These are phyloP conservation scores for Cordyceps cicadae DNA, from an alignment of 2,329 filamentous ascomycete species.

Conservation along the genomic window DNA sequence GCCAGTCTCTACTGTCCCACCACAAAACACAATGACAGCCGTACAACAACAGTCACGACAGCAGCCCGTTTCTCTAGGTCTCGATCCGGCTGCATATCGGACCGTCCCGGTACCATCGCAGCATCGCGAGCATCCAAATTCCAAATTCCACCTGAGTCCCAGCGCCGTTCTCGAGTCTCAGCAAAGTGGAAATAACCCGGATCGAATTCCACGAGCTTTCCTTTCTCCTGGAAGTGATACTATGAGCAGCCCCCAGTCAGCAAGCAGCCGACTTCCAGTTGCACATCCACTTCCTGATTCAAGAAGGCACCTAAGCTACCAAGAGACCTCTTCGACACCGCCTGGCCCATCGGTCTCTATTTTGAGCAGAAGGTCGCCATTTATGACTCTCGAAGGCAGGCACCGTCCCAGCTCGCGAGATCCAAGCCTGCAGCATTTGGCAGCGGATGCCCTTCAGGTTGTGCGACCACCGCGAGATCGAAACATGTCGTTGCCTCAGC, in stretches of 20 bases:
- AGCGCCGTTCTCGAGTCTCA: background rate
- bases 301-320: background rate
- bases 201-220: conserved; percentile 2
- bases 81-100: background rate
- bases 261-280: conserved; percentile 1
- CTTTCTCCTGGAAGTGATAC: background rate
- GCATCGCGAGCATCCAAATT: background rate
- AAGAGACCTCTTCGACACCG: background rate
- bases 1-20: background rate
- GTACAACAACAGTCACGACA: conserved; percentile 6
- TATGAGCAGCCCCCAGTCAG: background rate
- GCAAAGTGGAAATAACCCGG: background rate
- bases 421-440: conserved; percentile 23
- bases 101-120: background rate
- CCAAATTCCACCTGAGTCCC: background rate
- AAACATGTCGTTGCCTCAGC: conserved; percentile 4
- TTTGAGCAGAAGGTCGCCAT: background rate
- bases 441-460: conserved; percentile 25
- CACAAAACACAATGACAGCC: conserved; percentile 8
- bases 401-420: background rate
- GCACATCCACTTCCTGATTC: background rate
- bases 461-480: conserved; percentile 15
- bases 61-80: background rate
- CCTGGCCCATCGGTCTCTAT: background rate
- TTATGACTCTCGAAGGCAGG: background rate